Evolutionary conservation across 495 filamentous ascomycete species (phyloP).

Genomic region (Neurospora cerealis): DNA sequence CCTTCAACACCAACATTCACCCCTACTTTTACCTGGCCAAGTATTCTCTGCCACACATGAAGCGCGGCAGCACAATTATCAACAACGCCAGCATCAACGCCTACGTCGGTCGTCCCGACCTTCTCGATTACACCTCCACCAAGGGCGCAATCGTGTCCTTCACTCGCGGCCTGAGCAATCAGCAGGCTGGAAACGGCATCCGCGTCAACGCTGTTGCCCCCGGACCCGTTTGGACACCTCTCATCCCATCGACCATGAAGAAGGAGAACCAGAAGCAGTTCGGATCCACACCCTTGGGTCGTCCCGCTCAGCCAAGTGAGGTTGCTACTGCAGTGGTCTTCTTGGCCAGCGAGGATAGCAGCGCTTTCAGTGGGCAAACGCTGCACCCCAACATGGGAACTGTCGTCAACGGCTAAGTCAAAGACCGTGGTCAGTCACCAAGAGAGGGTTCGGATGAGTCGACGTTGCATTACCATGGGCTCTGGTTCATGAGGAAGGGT

Average conservation of each 20-base stretch:
- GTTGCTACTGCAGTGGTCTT: constrained; percentile 83
- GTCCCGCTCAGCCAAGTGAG: constrained; percentile 69
- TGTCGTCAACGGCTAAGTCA: constrained; percentile 47
- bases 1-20: constrained; percentile 70
- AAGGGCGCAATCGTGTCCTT: constrained; percentile 81
- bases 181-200: constrained; percentile 61
- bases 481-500: background rate
- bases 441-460: background rate
- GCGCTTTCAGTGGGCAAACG: constrained; percentile 49
- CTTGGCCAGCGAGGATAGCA: constrained; percentile 65
- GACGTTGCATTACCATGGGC: background rate
- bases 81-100: constrained; percentile 76
- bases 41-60: constrained; percentile 67
- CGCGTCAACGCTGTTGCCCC: constrained; percentile 75
- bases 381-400: constrained; percentile 63
- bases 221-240: constrained; percentile 76
- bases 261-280: constrained; percentile 62
- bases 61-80: constrained; percentile 67
- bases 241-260: constrained; percentile 72
- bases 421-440: background rate
- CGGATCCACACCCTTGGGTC: constrained; percentile 60
- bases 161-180: constrained; percentile 68
- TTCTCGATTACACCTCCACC: constrained; percentile 77
- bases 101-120: constrained; percentile 71
- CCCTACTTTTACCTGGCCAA: constrained; percentile 69